Conservation (phyloP, 352 stramenopile species). For the Globisporangium sylvaticum region DNA sequence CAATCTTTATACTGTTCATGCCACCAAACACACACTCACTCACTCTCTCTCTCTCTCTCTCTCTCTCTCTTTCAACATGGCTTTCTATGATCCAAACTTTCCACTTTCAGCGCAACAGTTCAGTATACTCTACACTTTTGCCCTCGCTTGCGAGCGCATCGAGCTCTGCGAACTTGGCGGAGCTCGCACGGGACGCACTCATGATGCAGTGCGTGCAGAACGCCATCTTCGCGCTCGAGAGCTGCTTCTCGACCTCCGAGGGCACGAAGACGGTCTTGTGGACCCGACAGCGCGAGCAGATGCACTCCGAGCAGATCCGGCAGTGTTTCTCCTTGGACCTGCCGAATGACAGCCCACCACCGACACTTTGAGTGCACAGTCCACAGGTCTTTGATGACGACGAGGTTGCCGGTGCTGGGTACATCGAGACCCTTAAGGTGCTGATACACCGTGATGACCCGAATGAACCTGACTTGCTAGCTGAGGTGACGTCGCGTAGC, state of each 20-base stretch:
- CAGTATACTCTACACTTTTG: not conserved
- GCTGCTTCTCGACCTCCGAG: conserved; percentile 18
- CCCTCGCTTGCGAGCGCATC: not conserved
- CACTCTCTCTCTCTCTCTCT: not conserved
- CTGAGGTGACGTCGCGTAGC: too few relatives aligned
- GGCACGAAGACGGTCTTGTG: conserved; percentile 20
- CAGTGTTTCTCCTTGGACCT: conserved; percentile 3
- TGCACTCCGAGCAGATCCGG: conserved; percentile 10
- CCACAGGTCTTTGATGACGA: not conserved
- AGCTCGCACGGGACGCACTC: not conserved
- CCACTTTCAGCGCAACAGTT: not conserved
- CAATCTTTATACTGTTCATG: too few relatives aligned
- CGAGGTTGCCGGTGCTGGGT: too few relatives aligned
- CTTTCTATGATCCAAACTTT: not conserved
- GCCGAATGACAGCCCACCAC: not conserved
- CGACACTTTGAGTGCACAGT: not conserved
- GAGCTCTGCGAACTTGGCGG: conserved; percentile 13
- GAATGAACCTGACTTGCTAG: too few relatives aligned
- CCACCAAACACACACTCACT: too few relatives aligned
- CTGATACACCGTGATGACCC: too few relatives aligned
- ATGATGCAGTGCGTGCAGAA: conserved; percentile 33
- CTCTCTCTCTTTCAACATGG: too few relatives aligned
- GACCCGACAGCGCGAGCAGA: conserved; percentile 20
- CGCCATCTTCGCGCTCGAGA: conserved; percentile 18
- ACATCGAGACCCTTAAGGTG: too few relatives aligned